Evolutionary conservation across 768 basidiomycete genomes (phyloP).

Genomic region (Trametes gibbosa): DNA sequence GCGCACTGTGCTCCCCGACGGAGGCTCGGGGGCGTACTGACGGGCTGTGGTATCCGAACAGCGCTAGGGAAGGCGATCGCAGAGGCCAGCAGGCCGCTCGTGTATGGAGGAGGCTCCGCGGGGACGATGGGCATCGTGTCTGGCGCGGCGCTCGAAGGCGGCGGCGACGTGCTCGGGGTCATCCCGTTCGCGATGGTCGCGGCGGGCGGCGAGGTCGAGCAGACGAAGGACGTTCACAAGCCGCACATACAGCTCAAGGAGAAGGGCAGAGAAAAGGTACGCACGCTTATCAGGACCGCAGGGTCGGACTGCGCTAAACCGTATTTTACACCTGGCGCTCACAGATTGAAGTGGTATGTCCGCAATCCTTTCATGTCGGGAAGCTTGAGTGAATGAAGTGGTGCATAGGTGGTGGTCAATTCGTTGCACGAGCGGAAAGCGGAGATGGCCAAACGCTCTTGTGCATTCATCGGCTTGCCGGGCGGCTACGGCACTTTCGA

Average conservation of each 20-base stretch:
- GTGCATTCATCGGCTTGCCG: constrained; percentile 85
- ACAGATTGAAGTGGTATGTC: constrained; percentile 2
- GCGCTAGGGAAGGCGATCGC: constrained; percentile 77
- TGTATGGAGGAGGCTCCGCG: constrained; percentile 83
- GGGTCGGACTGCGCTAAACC: background rate
- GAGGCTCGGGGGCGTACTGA: background rate
- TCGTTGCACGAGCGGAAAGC: constrained; percentile 90
- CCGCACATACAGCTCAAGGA: constrained; percentile 30
- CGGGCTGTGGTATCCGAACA: constrained; percentile 26
- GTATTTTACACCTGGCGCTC: background rate
- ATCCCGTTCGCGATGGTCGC: constrained; percentile 74
- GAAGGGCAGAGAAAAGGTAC: constrained; percentile 35
- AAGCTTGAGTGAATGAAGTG: background rate
- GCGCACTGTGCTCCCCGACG: background rate
- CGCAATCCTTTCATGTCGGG: background rate
- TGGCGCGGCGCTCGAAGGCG: constrained; percentile 55
- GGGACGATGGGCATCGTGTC: constrained; percentile 90
- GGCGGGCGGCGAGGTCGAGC: constrained; percentile 61
- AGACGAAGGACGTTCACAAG: constrained; percentile 29
- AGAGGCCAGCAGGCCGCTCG: constrained; percentile 53
- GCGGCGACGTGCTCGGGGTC: constrained; percentile 75
- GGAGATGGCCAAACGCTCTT: constrained; percentile 80
- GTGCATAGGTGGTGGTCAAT: constrained; percentile 58
- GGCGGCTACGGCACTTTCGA: constrained; percentile 97
- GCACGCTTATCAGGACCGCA: constrained; percentile 9